Conservation (phyloP, 768 basidiomycete species). For the Erythrobasidium yunnanense region DNA sequence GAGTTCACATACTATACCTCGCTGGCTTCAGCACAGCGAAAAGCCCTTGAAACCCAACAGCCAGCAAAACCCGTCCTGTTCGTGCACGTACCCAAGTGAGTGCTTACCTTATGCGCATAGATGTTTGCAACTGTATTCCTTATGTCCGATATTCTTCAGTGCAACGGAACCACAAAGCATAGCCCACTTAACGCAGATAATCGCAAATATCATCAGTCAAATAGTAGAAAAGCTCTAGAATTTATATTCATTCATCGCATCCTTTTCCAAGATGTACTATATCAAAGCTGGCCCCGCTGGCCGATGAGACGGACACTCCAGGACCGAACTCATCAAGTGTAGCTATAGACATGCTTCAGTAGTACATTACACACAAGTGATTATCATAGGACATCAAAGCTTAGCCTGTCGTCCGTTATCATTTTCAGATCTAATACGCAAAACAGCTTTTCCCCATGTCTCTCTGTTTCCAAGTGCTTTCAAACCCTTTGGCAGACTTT, state of each 20-base stretch:
- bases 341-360: too few relatives aligned
- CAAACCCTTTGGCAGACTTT: constrained; percentile 57
- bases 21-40: not conserved
- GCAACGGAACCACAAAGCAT: not conserved
- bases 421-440: constrained; percentile 46
- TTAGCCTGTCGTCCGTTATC: not conserved
- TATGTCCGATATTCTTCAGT: not conserved
- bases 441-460: constrained; percentile 85
- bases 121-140: too few relatives aligned
- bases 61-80: constrained; percentile 5
- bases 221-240: not conserved
- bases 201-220: not conserved
- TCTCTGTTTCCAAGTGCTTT: constrained; percentile 64
- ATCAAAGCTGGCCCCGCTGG: too few relatives aligned
- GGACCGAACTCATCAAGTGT: too few relatives aligned
- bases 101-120: not conserved
- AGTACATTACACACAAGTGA: too few relatives aligned
- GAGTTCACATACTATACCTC: constrained; percentile 22
- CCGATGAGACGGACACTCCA: too few relatives aligned
- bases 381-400: not conserved
- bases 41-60: not conserved
- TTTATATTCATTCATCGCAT: too few relatives aligned
- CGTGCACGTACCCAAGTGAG: constrained; percentile 22
- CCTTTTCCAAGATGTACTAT: too few relatives aligned
- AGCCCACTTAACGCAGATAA: not conserved